Evolutionary conservation across 331 rosid genomes (phyloP).

Genomic region (Rosa hybrid): DNA sequence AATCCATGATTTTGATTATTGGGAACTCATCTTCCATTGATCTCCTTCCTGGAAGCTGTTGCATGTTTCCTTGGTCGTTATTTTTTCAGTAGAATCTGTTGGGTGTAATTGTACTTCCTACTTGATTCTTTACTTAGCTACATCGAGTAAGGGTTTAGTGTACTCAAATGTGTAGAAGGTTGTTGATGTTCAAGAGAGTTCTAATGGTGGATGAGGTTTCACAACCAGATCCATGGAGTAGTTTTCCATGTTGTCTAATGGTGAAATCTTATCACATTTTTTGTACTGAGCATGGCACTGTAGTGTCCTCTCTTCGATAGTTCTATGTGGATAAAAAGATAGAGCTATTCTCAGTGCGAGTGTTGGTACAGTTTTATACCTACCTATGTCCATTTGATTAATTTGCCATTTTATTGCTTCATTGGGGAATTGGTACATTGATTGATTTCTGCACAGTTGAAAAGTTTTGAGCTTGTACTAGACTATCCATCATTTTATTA

Average conservation of each 20-base stretch:
- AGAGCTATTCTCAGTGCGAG: not conserved
- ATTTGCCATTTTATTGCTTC: not conserved
- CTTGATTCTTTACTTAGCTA: not conserved
- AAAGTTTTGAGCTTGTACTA: not conserved
- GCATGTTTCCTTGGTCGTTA: not conserved
- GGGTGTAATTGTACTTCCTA: not conserved
- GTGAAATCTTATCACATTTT: not conserved
- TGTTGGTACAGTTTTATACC: not conserved
- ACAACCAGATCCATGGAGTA: not conserved
- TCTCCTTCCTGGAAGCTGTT: not conserved
- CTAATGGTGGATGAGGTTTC: not conserved
- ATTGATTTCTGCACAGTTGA: not conserved
- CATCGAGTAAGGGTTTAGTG: not conserved
- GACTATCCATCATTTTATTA: constrained; percentile 20
- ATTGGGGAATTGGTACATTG: not conserved
- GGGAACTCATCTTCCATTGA: not conserved
- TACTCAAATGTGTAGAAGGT: not conserved
- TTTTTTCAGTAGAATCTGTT: not conserved
- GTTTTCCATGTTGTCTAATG: not conserved
- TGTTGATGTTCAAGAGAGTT: not conserved
- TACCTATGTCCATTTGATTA: not conserved
- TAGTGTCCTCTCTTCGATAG: not conserved
- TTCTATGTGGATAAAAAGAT: not conserved
- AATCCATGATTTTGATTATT: not conserved
- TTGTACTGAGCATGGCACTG: not conserved